Evolutionary conservation across 306 rosid genomes (phyloP).

Genomic region (Gastrolobium bilobum): DNA sequence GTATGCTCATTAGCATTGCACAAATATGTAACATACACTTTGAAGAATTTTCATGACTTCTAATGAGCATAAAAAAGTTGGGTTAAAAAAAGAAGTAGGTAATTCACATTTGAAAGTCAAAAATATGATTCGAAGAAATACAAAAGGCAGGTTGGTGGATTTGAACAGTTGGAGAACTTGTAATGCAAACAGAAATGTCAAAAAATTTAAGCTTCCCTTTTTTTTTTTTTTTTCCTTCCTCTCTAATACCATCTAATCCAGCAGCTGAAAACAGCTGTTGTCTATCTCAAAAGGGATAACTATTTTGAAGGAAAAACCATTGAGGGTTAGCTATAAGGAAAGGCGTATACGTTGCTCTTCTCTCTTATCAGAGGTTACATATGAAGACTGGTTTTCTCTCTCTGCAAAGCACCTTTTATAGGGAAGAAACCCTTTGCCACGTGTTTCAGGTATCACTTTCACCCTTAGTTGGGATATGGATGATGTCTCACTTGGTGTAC

Average conservation of each 20-base stretch:
- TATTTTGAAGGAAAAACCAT: conserved; percentile 26
- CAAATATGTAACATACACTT: conserved; percentile 5
- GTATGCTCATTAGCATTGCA: conserved; percentile 11
- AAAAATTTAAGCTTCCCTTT: conserved; percentile 39
- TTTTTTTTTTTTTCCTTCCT: background rate
- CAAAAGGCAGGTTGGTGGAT: conserved; percentile 43
- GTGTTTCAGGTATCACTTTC: conserved; percentile 47
- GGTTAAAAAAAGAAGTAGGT: background rate
- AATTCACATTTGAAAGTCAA: conserved; percentile 51
- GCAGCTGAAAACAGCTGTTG: conserved; percentile 35
- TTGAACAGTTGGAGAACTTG: conserved; percentile 47
- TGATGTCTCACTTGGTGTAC: conserved; percentile 38
- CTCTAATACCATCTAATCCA: conserved; percentile 7
- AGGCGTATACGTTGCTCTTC: conserved; percentile 60
- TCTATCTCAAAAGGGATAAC: conserved; percentile 26
- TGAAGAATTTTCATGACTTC: conserved; percentile 2
- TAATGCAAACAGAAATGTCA: conserved; percentile 44
- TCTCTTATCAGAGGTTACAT: conserved; percentile 45
- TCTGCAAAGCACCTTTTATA: conserved; percentile 65
- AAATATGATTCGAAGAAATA: conserved; percentile 31
- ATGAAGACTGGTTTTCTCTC: conserved; percentile 48
- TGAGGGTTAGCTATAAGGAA: conserved; percentile 51
- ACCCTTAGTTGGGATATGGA: conserved; percentile 46
- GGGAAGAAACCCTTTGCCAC: conserved; percentile 76
- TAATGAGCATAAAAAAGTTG: conserved; percentile 16